Evolutionary conservation across 2,329 filamentous ascomycete genomes (phyloP).

Genomic region (Hypocreales sp.): DNA sequence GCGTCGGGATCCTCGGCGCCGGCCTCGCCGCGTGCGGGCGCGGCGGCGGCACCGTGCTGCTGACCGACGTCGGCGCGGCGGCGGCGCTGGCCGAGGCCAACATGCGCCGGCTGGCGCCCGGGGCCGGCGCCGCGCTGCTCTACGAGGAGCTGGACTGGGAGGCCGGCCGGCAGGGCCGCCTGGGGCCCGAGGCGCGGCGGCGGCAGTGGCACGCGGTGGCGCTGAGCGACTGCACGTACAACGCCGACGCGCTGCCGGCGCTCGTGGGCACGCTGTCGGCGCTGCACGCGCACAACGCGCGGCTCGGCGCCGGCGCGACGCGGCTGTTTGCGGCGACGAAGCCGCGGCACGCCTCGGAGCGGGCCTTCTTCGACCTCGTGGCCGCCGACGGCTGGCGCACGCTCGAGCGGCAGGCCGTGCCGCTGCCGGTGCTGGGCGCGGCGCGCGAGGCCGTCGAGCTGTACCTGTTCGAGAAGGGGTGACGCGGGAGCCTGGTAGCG

Average conservation of each 20-base stretch:
- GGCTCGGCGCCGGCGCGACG: slow-evolving; percentile 8
- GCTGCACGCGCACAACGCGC: slow-evolving; percentile 23
- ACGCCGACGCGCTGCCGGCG: slow-evolving; percentile 37
- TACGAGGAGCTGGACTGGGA: slow-evolving; percentile 46
- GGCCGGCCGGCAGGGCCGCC: slow-evolving; percentile 26
- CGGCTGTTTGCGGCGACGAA: slow-evolving; percentile 39
- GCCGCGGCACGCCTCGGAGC: slow-evolving; percentile 37
- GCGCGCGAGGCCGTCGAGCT: slow-evolving; percentile 32
- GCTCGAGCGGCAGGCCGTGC: slow-evolving; percentile 23
- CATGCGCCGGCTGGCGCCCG: slow-evolving; percentile 17
- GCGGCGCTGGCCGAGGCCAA: slow-evolving; percentile 32
- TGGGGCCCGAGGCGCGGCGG: slow-evolving; percentile 23
- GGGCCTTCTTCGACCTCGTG: slow-evolving; percentile 31
- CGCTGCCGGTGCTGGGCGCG: slow-evolving; percentile 28
- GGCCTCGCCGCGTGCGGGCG: slow-evolving; percentile 23
- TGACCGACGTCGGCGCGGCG: slow-evolving; percentile 41
- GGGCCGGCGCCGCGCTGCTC: slow-evolving; percentile 13
- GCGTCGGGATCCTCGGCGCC: slow-evolving; percentile 39
- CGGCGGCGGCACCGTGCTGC: slow-evolving; percentile 19
- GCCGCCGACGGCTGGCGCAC: slow-evolving; percentile 26
- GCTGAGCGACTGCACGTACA: slow-evolving; percentile 47
- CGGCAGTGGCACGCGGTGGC: slow-evolving; percentile 35
- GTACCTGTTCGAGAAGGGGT: slow-evolving; percentile 30
- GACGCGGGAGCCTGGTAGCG: neutral
- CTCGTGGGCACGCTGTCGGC: slow-evolving; percentile 37